Evolutionary conservation across 768 basidiomycete genomes (phyloP), one percentile per base, ranked within the genome.

Genomic region (Pleurotus ostreatus): DNA sequence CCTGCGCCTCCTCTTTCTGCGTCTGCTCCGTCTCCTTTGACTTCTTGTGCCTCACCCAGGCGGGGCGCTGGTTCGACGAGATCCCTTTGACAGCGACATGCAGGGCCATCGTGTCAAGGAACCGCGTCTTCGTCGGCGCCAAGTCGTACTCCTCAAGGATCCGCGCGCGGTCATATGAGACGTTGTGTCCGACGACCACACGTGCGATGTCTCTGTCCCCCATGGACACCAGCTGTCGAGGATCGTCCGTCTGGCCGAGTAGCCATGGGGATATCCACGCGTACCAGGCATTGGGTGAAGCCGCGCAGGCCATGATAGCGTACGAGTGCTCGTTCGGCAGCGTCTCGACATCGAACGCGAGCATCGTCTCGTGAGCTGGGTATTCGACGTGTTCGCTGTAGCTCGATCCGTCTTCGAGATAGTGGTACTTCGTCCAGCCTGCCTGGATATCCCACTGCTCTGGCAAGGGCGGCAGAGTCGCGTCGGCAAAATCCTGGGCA

Each of bases 241-340:
- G 73, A 56, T 75, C 70, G 0, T 71, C 66, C 16, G 82, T 73
- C 49, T 85, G 75, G 12, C 81, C 82, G 3, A 94, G 77, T 8
- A 97, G 70, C 94, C 94, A 96, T 0, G 97, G 97, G 0, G 92
- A 94, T 59, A 97, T 83, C 95, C 97, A 99, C 2, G 83, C 83
- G 66, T 98, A 99, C 96, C 97, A 98, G 1, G 85, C 88, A 48
- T 84, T 84, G 20, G 80, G 76, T 4, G 93, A 86, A 1, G 83
- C 90, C 2, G 95, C 95, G 58, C 86, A 88, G 1, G 97, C 95
- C 77, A 98, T 88, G 66, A 98, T 74, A 11, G 96, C 82, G 65
- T 84, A 93, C 1, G 86, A 85, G 48, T 89, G 82, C 65, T 91
- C 83, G 23, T 83, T 82, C 1, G 91, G 91, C 79, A 98, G 80